Percentiles rank a stretch among this genome's conserved stretches.
Conservation (phyloP, 139 green algal genomes). For the Desmodesmus armatus region DNA sequence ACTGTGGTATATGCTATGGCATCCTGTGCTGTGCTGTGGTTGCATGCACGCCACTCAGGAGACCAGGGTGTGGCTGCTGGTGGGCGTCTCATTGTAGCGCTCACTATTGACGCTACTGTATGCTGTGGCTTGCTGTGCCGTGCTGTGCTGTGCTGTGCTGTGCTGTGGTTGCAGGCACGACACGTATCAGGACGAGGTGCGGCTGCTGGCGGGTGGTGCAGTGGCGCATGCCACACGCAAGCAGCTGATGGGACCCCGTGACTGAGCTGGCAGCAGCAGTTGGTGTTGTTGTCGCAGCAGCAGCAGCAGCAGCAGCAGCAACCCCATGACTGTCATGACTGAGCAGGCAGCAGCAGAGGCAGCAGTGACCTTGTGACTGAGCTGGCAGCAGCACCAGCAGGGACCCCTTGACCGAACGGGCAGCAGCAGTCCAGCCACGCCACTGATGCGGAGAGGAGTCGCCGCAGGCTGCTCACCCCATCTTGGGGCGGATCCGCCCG, state of each 20-base stretch:
- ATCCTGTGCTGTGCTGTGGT: background rate
- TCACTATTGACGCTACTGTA: background rate
- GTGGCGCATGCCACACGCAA: slow-evolving; percentile 13
- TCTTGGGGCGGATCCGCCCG: too few relatives aligned
- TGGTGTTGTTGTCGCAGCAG: background rate
- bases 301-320: background rate
- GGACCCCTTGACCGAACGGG: too few relatives aligned
- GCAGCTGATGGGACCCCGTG: slow-evolving; percentile 17
- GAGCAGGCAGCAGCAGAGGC: too few relatives aligned
- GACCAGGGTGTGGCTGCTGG: background rate
- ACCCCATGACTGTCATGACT: too few relatives aligned
- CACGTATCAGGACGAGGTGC: slow-evolving; percentile 44
- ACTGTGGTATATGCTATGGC: background rate
- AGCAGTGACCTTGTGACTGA: slow-evolving; percentile 15
- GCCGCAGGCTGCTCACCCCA: too few relatives aligned
- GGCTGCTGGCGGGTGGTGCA: slow-evolving; percentile 26
- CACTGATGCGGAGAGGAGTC: too few relatives aligned
- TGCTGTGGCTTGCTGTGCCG: background rate
- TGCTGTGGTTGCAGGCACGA: slow-evolving; percentile 28
- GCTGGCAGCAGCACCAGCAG: background rate
- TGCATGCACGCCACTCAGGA: too few relatives aligned
- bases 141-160: too few relatives aligned
- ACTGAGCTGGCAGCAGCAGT: background rate
- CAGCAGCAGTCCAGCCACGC: too few relatives aligned
- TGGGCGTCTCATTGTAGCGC: background rate